Conservation (phyloP, 345 rosid genomes). For the Theobroma cacao region DNA sequence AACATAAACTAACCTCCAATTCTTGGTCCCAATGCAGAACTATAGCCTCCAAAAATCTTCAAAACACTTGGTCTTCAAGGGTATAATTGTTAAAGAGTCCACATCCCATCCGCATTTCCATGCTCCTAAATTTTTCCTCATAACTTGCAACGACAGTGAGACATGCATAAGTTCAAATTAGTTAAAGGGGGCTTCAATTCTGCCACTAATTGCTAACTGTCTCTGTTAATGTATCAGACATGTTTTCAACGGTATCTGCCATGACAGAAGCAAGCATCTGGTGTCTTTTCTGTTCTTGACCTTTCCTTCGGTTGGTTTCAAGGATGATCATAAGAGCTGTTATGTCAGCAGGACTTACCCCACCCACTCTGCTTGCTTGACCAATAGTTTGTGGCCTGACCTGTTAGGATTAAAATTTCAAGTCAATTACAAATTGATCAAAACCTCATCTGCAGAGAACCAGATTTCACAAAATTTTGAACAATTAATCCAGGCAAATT, state of each 20-base stretch:
- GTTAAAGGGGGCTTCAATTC: background rate
- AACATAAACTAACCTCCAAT: background rate
- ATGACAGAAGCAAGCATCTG: conserved; percentile 36
- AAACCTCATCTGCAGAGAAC: background rate
- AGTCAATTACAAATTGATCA: background rate
- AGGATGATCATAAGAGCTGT: conserved; percentile 85
- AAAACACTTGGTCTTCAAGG: background rate
- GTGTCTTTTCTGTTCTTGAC: conserved; percentile 55
- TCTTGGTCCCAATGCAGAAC: background rate
- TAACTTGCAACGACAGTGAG: background rate
- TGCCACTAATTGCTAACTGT: conserved; percentile 12
- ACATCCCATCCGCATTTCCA: background rate
- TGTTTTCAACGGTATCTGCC: conserved; percentile 27
- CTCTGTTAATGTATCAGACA: conserved; percentile 28
- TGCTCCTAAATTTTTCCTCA: background rate
- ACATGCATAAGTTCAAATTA: background rate
- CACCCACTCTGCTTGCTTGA: conserved; percentile 94
- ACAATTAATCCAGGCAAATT: background rate
- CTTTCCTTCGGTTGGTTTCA: conserved; percentile 71
- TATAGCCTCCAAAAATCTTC: background rate
- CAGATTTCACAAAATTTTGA: background rate
- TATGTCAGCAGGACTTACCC: conserved; percentile 95
- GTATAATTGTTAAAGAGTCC: background rate
- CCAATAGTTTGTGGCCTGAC: conserved; percentile 90
- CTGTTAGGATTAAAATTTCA: conserved; percentile 37